Conservation (phyloP, 768 basidiomycete genomes). For the Kwoniella heveanensis region DNA sequence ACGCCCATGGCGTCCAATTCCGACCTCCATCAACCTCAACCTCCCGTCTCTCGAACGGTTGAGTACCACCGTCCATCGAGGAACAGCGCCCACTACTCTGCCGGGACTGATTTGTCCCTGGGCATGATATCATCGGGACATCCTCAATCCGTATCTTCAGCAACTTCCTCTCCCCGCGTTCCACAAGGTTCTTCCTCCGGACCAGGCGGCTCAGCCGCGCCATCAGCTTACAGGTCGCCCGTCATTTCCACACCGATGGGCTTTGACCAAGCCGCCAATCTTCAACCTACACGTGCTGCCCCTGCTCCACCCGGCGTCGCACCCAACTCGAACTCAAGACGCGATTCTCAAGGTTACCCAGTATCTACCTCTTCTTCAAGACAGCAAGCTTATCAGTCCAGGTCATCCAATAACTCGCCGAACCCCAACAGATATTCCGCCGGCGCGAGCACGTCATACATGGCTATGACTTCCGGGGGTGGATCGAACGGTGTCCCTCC, state of each 20-base stretch:
- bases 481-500: slow-evolving; percentile 32
- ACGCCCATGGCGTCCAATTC: slow-evolving; percentile 41
- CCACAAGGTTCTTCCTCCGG: slow-evolving; percentile 10
- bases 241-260: slow-evolving; percentile 30
- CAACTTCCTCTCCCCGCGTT: slow-evolving; percentile 28
- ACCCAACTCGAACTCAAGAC: slow-evolving; percentile 9
- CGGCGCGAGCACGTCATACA: slow-evolving; percentile 29
- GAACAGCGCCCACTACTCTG: slow-evolving; percentile 51
- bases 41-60: slow-evolving; percentile 45
- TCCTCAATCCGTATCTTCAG: slow-evolving; percentile 11
- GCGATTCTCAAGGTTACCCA: slow-evolving; percentile 37
- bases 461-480: slow-evolving; percentile 16
- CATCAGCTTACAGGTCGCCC: slow-evolving; percentile 46
- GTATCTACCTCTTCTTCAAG: slow-evolving; percentile 11
- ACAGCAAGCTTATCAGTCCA: slow-evolving; percentile 17
- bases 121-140: slow-evolving; percentile 46
- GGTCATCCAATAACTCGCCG: slow-evolving; percentile 48
- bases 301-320: slow-evolving; percentile 42
- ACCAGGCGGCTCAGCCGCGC: slow-evolving; percentile 13
- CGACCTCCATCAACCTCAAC: slow-evolving; percentile 16
- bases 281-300: slow-evolving; percentile 45
- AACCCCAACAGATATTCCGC: slow-evolving; percentile 54
- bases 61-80: slow-evolving; percentile 56
- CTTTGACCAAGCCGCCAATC: slow-evolving; percentile 30
- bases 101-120: slow-evolving; percentile 54